Evolutionary conservation across 257 asterid species (phyloP).

Genomic region (Solanum rostratum): DNA sequence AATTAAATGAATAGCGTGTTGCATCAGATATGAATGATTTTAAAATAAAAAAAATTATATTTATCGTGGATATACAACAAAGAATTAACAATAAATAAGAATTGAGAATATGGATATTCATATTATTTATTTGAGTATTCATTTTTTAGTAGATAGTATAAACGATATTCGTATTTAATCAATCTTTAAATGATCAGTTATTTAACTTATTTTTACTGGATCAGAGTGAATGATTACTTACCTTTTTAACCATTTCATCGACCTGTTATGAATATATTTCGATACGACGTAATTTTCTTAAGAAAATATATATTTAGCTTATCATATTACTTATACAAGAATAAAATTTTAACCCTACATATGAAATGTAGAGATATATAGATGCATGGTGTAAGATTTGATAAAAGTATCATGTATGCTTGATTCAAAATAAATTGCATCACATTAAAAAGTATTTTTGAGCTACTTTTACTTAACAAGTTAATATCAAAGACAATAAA

Average conservation of each 20-base stretch:
- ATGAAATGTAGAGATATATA: neutral
- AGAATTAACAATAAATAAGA: neutral
- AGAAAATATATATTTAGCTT: too few relatives aligned
- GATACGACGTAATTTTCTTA: too few relatives aligned
- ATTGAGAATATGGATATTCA: neutral
- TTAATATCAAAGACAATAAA: too few relatives aligned
- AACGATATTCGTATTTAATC: neutral
- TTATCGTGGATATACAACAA: neutral
- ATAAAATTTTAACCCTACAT: neutral
- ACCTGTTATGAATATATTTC: neutral
- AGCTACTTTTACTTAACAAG: neutral
- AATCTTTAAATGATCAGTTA: neutral
- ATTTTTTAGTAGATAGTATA: neutral
- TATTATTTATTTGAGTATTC: too few relatives aligned
- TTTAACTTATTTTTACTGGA: neutral
- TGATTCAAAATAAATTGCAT: neutral
- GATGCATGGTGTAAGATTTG: neutral
- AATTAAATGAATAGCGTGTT: neutral
- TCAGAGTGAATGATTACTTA: neutral
- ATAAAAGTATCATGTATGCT: too few relatives aligned
- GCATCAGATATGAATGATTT: too few relatives aligned
- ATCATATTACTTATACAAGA: too few relatives aligned
- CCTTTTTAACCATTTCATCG: rapidly evolving
- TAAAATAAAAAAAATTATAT: neutral
- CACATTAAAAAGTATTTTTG: neutral